Conservation (phyloP, 345 rosid species). For the Moringa oleifera region DNA sequence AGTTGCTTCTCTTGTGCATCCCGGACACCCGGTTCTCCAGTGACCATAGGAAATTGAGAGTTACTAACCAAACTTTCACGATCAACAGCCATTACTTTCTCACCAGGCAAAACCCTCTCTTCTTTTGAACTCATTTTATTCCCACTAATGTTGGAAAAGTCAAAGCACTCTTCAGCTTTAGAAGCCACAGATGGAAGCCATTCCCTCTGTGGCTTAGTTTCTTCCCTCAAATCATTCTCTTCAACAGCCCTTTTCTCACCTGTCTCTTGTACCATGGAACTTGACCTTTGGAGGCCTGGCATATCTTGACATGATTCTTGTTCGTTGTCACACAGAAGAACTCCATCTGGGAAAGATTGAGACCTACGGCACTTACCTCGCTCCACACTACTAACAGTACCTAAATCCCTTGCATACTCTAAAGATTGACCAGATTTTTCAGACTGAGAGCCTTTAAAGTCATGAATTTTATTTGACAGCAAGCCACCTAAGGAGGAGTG, state of each 20-base stretch:
- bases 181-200: slow-evolving; percentile 50
- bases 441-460: slow-evolving; percentile 24
- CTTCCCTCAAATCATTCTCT: slow-evolving; percentile 41
- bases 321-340: slow-evolving; percentile 33
- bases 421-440: slow-evolving; percentile 31
- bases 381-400: slow-evolving; percentile 29
- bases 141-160: slow-evolving; percentile 27
- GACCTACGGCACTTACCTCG: slow-evolving; percentile 46
- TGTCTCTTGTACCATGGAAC: slow-evolving; percentile 48
- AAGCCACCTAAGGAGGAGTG: slow-evolving; percentile 28
- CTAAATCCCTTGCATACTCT: slow-evolving; percentile 31
- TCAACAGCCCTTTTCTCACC: slow-evolving; percentile 65
- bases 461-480: slow-evolving; percentile 21
- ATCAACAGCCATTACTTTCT: slow-evolving; percentile 21
- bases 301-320: slow-evolving; percentile 33
- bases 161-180: slow-evolving; percentile 25
- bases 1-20: slow-evolving; percentile 71
- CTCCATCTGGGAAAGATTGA: slow-evolving; percentile 55
- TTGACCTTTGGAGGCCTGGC: slow-evolving; percentile 40
- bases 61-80: slow-evolving; percentile 27
- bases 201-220: slow-evolving; percentile 58
- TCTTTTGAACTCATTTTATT: slow-evolving; percentile 22
- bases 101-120: slow-evolving; percentile 26
- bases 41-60: slow-evolving; percentile 24
- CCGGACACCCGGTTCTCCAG: slow-evolving; percentile 28